Base-by-base conservation (phyloP, 257 asterid species). In the Solanum medicagineum region DNA sequence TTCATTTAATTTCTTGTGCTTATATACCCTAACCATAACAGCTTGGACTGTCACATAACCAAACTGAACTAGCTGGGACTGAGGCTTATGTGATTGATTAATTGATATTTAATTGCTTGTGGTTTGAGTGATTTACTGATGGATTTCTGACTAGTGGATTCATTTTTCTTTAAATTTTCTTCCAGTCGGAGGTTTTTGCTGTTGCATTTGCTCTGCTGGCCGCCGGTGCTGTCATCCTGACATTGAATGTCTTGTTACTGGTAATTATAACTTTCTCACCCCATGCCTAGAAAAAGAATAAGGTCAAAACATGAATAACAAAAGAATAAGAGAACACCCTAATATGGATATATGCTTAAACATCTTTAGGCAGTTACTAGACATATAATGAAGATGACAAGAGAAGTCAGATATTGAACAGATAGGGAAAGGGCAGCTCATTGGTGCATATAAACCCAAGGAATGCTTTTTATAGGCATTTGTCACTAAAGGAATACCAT, bases 181-280 rank as follows among this genome's bases (percentile, higher is more conserved):
- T 87, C 74, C 96, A 97, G 99, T 95, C 98, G 22, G 96, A 97
- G 90, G 98, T 97, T 85, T 97, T 97, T 87, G 98, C 98, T 57
- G 98, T 95, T 79, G 98, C 98, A 62, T 97, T 97, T 89, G 99
- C 98, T 8, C 92, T 97, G 59, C 97, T 95, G 10, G 98, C 98
- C 8, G 91, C 98, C 14, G 98, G 98, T 59, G 98, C 99, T 84
- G 89, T 97, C 63, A 90, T 97, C 90, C 91, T 97, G 89, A 97
- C 99, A 84, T 85, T 97, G 92, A 97, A 97, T 80, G 98, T 97
- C 56, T 89, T 94, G 90, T 92, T 95, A 85, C 97, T 97, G 99
- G 99, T 95, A 95, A 63, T 42, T n/a, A n/a, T n/a, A 53, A n/a
- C 57, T 12, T 13, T 47, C 42, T 74, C 59, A 12, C 47, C 15